These are phyloP conservation scores for Populus simonii DNA, from an alignment of 345 rosid species.

Conservation along the genomic window DNA sequence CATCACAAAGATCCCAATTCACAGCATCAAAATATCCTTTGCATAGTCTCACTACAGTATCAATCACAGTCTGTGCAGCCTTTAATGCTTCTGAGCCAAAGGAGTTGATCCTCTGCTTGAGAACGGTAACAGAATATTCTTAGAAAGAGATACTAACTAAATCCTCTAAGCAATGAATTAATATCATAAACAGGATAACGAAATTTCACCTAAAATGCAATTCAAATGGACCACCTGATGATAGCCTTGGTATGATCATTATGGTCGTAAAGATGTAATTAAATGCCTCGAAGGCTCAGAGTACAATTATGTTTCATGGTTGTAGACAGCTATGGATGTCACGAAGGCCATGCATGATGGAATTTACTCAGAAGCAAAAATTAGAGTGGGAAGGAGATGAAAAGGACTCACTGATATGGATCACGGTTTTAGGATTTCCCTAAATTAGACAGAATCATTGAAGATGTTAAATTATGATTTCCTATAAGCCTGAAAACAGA, in stretches of 20 bases:
- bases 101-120: slow-evolving; percentile 57
- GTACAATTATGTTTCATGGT: background rate
- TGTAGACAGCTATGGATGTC: background rate
- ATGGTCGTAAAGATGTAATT: background rate
- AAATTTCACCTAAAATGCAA: background rate
- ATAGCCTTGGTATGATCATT: background rate
- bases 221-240: background rate
- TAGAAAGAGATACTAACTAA: slow-evolving; percentile 10
- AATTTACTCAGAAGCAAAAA: background rate
- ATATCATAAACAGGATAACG: background rate
- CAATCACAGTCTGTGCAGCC: slow-evolving; percentile 58
- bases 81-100: slow-evolving; percentile 53
- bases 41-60: slow-evolving; percentile 56
- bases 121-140: slow-evolving; percentile 1
- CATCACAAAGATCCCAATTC: slow-evolving; percentile 35
- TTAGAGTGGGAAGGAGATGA: background rate
- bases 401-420: background rate
- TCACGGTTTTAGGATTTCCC: slow-evolving; percentile 1
- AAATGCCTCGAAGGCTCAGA: background rate
- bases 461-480: background rate
- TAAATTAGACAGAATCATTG: background rate
- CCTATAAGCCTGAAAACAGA: background rate
- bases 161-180: background rate
- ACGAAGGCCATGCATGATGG: background rate
- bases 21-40: slow-evolving; percentile 46